A percentile compares a stretch with the other conserved stretches of the same genome.
Evolutionary conservation across 805 yeast species (phyloP).

Genomic region (Yarrowia divulgata): DNA sequence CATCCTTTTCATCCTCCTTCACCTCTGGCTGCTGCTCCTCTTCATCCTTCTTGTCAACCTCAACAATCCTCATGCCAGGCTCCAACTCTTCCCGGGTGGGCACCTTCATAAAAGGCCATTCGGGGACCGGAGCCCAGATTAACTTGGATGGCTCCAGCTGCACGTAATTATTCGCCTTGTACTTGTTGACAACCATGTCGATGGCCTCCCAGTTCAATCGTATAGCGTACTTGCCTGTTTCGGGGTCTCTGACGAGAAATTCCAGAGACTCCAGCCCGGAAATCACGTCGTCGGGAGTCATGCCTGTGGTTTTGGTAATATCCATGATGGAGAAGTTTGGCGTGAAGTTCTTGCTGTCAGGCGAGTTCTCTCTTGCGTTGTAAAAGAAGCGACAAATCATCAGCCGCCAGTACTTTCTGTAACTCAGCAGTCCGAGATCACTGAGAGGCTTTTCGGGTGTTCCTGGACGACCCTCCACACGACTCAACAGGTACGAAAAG

Average conservation of each 20-base stretch:
- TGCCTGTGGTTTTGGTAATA: slow-evolving; percentile 75
- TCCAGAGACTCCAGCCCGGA: slow-evolving; percentile 82
- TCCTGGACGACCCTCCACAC: slow-evolving; percentile 79
- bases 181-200: slow-evolving; percentile 54
- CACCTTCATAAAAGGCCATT: slow-evolving; percentile 27
- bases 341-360: neutral
- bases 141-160: slow-evolving; percentile 61
- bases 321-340: slow-evolving; percentile 59
- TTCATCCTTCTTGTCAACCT: neutral
- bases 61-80: slow-evolving; percentile 18
- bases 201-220: slow-evolving; percentile 58
- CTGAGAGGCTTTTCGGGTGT: slow-evolving; percentile 96
- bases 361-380: neutral
- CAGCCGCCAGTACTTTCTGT: slow-evolving; percentile 84
- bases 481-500: slow-evolving; percentile 81
- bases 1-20: neutral
- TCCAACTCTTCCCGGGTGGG: slow-evolving; percentile 21
- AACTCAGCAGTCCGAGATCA: slow-evolving; percentile 83
- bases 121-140: slow-evolving; percentile 61
- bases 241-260: slow-evolving; percentile 60
- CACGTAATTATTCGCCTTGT: slow-evolving; percentile 64
- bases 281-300: slow-evolving; percentile 85
- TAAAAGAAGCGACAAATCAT: slow-evolving; percentile 56
- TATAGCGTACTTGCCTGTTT: slow-evolving; percentile 59
- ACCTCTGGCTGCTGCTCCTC: neutral